Evolutionary conservation across 768 basidiomycete species (phyloP).

Genomic region (Sistotremastrum niveocremeum): DNA sequence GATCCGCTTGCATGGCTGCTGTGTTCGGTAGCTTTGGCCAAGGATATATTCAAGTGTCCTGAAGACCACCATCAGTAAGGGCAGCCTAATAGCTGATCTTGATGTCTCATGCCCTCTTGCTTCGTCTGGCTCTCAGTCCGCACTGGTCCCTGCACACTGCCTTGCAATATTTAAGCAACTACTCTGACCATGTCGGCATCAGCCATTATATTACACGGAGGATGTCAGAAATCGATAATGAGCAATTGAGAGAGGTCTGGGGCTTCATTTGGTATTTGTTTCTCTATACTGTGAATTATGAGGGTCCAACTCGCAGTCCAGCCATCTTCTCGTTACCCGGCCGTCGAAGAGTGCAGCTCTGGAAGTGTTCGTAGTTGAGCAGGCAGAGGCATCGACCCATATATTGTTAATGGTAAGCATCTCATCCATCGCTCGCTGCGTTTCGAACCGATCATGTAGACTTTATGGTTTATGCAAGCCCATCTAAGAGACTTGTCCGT

Average conservation of each 20-base stretch:
- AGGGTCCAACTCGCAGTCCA: constrained; percentile 20
- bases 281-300: constrained; percentile 4
- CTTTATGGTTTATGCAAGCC: constrained; percentile 98
- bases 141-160: constrained; percentile 89
- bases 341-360: constrained; percentile 86
- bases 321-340: constrained; percentile 87
- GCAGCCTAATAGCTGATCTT: neutral
- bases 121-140: constrained; percentile 85
- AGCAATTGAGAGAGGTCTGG: constrained; percentile 76
- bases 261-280: constrained; percentile 64
- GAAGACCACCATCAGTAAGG: too few relatives aligned
- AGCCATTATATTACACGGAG: constrained; percentile 79
- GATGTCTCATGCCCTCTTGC: constrained; percentile 69
- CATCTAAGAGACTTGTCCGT: constrained; percentile 68
- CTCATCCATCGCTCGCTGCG: constrained; percentile 8
- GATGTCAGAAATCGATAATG: constrained; percentile 49
- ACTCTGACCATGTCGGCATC: constrained; percentile 82
- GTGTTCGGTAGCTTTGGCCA: too few relatives aligned
- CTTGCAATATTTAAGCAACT: constrained; percentile 69
- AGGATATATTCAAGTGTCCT: too few relatives aligned
- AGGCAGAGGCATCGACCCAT: constrained; percentile 84
- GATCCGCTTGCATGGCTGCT: too few relatives aligned
- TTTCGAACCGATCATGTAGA: constrained; percentile 31
- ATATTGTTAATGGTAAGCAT: constrained; percentile 84
- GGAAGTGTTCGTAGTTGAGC: constrained; percentile 85